A percentile compares a stretch with the other conserved stretches of the same genome.
Evolutionary conservation across 768 basidiomycete genomes (phyloP).

Genomic region (Pleurotus djamor): DNA sequence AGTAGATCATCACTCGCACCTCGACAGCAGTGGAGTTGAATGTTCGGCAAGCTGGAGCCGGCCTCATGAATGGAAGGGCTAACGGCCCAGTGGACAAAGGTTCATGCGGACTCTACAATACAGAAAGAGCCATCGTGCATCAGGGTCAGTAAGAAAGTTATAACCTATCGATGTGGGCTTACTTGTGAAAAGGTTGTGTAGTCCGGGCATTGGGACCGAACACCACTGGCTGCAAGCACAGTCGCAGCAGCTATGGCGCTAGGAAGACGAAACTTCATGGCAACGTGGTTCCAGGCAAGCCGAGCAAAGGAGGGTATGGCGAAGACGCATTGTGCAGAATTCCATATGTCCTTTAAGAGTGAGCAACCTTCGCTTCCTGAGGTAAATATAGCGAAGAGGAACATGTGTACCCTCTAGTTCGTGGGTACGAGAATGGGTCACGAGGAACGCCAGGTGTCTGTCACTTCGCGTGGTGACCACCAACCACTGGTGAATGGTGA

Average conservation of each 20-base stretch:
- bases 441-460: background rate
- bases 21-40: slow-evolving; percentile 77
- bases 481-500: too few species aligned
- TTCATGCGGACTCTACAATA: slow-evolving; percentile 53
- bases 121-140: background rate
- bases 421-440: background rate
- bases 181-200: slow-evolving; percentile 61
- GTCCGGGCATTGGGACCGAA: slow-evolving; percentile 53
- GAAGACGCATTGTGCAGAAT: background rate
- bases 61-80: slow-evolving; percentile 71
- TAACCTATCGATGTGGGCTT: background rate
- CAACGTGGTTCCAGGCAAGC: background rate
- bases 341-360: background rate
- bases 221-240: slow-evolving; percentile 17
- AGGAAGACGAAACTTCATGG: slow-evolving; percentile 18
- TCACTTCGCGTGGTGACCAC: too few species aligned
- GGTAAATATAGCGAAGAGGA: background rate
- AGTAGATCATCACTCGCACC: slow-evolving; percentile 29
- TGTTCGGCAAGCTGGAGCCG: slow-evolving; percentile 65
- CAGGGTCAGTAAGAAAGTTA: background rate
- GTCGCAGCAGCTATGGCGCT: slow-evolving; percentile 20
- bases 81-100: slow-evolving; percentile 58
- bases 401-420: background rate
- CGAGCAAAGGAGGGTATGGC: background rate
- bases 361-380: background rate